These are phyloP conservation scores for Fusarium odoratissimum DNA, from an alignment of 2,329 filamentous ascomycete species.

Conservation along the genomic window DNA sequence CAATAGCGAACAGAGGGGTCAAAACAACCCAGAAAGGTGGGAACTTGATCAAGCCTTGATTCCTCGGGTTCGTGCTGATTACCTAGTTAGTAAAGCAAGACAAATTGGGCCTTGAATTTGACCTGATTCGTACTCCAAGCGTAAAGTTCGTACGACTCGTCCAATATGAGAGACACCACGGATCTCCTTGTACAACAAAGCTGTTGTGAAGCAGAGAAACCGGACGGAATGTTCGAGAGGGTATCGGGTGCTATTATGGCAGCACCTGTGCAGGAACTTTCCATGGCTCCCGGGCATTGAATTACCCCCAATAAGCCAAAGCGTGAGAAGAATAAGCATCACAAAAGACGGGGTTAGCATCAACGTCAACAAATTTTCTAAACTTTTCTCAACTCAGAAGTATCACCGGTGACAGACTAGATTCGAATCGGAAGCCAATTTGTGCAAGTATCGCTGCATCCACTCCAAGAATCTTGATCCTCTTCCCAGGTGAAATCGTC, in stretches of 20 bases:
- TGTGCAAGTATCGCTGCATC: not conserved
- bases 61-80: constrained; percentile 22
- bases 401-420: not conserved
- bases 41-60: not conserved
- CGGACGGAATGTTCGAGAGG: not conserved
- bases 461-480: not conserved
- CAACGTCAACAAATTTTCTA: not conserved
- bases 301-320: not conserved
- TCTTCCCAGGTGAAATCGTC: not conserved
- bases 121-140: constrained; percentile 4
- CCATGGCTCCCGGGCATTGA: not conserved
- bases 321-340: not conserved
- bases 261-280: not conserved
- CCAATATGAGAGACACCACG: not conserved
- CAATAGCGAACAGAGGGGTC: not conserved
- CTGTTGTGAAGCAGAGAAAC: not conserved
- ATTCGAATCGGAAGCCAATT: not conserved
- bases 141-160: not conserved
- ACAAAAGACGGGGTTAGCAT: not conserved
- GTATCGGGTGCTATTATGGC: not conserved
- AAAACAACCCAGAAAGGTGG: not conserved
- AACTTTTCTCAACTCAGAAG: not conserved
- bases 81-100: constrained; percentile 27
- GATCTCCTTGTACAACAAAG: constrained; percentile 18
- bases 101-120: constrained; percentile 7